These are phyloP conservation scores for Chlamydomonas schloesseri DNA, from an alignment of 139 green algal species.

Conservation along the genomic window DNA sequence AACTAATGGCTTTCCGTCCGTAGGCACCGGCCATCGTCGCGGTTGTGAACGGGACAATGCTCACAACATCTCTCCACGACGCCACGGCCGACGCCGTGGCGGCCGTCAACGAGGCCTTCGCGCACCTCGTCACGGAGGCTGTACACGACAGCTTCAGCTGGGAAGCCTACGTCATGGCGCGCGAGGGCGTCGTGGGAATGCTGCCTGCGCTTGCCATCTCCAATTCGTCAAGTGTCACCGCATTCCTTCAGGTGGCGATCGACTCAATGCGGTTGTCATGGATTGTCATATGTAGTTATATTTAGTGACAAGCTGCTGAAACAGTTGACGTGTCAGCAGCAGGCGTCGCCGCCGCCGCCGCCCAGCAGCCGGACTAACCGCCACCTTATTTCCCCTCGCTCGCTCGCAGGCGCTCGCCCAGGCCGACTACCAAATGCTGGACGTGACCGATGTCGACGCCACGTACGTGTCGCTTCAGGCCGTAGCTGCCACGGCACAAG, in stretches of 20 bases:
- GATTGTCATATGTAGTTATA: no score
- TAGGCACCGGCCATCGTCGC: neutral
- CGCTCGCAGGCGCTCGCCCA: neutral
- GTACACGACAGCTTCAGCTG: neutral
- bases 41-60: neutral
- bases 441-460: neutral
- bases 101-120: neutral
- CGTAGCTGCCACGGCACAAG: neutral
- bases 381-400: no score
- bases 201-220: neutral
- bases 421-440: neutral
- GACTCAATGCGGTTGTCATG: no score
- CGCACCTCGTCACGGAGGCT: neutral
- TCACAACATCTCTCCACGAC: neutral
- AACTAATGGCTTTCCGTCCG: neutral
- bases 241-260: neutral
- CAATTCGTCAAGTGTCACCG: neutral
- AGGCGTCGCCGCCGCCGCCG: no score
- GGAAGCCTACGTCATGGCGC: neutral
- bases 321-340: no score
- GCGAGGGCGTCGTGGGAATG: neutral
- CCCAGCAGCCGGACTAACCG: no score
- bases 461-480: neutral
- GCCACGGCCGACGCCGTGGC: neutral
- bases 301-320: no score